phyloP scores from a whole-genome alignment of 352 stramenopile species.

The Pythium brachiatum region DNA sequence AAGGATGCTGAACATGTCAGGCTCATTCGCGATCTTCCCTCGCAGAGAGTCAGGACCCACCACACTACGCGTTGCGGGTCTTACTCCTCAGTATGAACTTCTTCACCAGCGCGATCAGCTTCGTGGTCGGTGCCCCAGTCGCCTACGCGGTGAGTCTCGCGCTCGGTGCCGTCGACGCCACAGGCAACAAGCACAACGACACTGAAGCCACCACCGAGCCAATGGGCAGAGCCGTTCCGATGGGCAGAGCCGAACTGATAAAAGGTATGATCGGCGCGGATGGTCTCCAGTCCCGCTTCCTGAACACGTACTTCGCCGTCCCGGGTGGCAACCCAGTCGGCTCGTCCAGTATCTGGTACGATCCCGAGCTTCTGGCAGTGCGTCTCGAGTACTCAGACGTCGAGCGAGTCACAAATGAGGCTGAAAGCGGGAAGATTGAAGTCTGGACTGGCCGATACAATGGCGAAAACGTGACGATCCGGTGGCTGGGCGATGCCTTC shows the following conservation, averaged over 20 bases:
- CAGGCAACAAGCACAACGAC: too few relatives aligned
- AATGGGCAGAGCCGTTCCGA: too few relatives aligned
- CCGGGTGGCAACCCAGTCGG: conserved; percentile 30
- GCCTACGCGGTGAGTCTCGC: not conserved
- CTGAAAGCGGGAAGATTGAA: conserved; percentile 20
- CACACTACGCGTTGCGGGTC: too few relatives aligned
- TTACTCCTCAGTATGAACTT: too few relatives aligned
- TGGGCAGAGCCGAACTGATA: too few relatives aligned
- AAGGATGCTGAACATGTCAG: too few relatives aligned
- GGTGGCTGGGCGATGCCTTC: conserved; percentile 53
- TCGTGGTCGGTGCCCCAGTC: not conserved
- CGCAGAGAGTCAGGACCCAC: too few relatives aligned
- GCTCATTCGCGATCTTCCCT: too few relatives aligned
- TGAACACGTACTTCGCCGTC: not conserved
- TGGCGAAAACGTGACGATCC: conserved; percentile 65
- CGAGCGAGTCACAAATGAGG: conserved; percentile 30
- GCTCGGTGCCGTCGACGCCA: not conserved
- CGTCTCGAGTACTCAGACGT: conserved; percentile 58
- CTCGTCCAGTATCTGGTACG: conserved; percentile 59
- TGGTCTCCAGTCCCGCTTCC: not conserved
- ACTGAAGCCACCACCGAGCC: too few relatives aligned
- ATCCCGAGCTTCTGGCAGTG: conserved; percentile 55
- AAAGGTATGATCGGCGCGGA: not conserved
- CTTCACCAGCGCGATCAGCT: not conserved
- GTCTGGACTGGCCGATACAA: conserved; percentile 67